Conservation (phyloP, 2,329 filamentous ascomycete species). For the Fusarium illudens region DNA sequence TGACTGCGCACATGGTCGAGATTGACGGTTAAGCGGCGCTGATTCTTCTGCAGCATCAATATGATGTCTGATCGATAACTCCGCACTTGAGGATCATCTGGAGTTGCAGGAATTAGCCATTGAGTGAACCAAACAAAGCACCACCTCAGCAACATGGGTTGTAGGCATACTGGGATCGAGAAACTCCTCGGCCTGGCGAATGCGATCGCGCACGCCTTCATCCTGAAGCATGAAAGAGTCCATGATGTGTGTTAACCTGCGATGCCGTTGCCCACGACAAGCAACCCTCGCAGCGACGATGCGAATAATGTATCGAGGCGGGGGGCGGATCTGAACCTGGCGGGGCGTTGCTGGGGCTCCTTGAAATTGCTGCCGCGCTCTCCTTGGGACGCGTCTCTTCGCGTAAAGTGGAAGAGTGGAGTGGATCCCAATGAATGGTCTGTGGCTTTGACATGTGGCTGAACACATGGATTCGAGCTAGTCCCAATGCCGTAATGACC, state of each 20-base stretch:
- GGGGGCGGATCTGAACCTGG: slow-evolving; percentile 28
- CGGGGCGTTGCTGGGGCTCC: slow-evolving; percentile 29
- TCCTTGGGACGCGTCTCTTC: slow-evolving; percentile 34
- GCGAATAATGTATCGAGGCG: slow-evolving; percentile 18
- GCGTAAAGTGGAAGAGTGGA: slow-evolving; percentile 40
- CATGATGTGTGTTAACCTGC: slow-evolving; percentile 59
- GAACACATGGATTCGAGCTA: slow-evolving; percentile 9
- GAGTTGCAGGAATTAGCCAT: slow-evolving; percentile 16
- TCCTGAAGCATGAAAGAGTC: slow-evolving; percentile 80
- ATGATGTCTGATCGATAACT: slow-evolving; percentile 94
- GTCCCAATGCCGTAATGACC: slow-evolving; percentile 27
- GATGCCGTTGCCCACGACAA: slow-evolving; percentile 14
- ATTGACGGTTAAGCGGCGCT: slow-evolving; percentile 73
- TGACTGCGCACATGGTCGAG: slow-evolving; percentile 93
- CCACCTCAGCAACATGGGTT: neutral
- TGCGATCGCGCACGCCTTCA: slow-evolving; percentile 82
- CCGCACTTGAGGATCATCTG: slow-evolving; percentile 63
- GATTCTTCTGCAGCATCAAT: slow-evolving; percentile 74
- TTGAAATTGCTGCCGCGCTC: slow-evolving; percentile 31
- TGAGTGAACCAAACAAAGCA: neutral
- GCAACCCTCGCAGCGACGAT: slow-evolving; percentile 11
- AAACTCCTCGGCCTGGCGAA: slow-evolving; percentile 90
- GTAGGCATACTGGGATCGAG: slow-evolving; percentile 81
- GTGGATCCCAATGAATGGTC: neutral
- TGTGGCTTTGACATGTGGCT: slow-evolving; percentile 19